A percentile compares a stretch with the other conserved stretches of the same genome.
phyloP scores from a whole-genome alignment of 176 grass and related monocot species.

The Olyra latifolia region DNA sequence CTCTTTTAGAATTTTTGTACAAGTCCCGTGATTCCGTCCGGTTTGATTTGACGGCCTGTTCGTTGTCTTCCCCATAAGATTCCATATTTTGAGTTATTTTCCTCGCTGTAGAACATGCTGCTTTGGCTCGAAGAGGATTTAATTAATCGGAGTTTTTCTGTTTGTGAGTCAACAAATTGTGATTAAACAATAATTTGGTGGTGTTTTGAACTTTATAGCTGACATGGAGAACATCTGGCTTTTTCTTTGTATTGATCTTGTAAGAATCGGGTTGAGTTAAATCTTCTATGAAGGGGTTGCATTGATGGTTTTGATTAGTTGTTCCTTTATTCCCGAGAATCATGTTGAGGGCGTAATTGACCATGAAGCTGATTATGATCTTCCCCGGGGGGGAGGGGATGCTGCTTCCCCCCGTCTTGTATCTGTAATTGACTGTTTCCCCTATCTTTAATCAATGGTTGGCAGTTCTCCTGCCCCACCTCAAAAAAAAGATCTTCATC shows the following conservation, averaged over 20 bases:
- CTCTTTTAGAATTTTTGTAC: not conserved
- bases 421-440: too few species aligned
- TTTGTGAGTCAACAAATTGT: not conserved
- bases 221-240: slow-evolving; percentile 16
- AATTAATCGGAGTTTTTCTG: slow-evolving; percentile 16
- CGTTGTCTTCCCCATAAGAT: not conserved
- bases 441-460: too few species aligned
- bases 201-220: not conserved
- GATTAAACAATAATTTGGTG: not conserved
- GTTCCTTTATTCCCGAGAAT: not conserved
- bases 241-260: slow-evolving; percentile 1
- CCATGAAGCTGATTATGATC: not conserved
- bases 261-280: not conserved
- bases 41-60: slow-evolving; percentile 17
- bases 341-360: not conserved
- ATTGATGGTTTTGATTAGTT: not conserved
- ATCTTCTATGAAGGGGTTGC: not conserved
- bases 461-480: too few species aligned
- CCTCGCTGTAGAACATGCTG: not conserved
- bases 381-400: too few species aligned
- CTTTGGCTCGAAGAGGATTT: not conserved
- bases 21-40: not conserved
- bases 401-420: too few species aligned
- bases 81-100: not conserved
- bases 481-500: too few species aligned